Percentiles rank a stretch among this genome's conserved stretches.
Evolutionary conservation across 805 yeast genomes (phyloP).

Genomic region (Lipomyces orientalis): DNA sequence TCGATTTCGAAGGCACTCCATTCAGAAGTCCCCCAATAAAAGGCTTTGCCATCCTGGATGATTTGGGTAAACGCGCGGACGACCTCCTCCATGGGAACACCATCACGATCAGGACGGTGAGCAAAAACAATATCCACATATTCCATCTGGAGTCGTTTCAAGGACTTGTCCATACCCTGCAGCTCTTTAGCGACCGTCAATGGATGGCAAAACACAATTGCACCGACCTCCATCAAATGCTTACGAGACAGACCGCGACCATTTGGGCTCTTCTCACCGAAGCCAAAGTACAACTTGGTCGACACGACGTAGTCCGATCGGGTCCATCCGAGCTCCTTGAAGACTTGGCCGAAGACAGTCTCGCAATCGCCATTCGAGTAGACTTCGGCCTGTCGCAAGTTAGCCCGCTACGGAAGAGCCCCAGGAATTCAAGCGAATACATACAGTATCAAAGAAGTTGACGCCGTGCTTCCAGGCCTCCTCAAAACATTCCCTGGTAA

Average conservation of each 20-base stretch:
- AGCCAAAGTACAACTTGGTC: slow-evolving; percentile 45
- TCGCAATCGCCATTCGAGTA: slow-evolving; percentile 44
- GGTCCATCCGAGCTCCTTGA: slow-evolving; percentile 44
- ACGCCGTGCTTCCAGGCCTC: slow-evolving; percentile 44
- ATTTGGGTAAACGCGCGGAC: slow-evolving; percentile 46
- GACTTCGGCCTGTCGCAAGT: slow-evolving; percentile 37
- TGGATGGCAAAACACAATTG: no score
- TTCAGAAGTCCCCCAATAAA: slow-evolving; percentile 46
- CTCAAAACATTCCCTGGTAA: slow-evolving; percentile 42
- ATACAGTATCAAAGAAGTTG: slow-evolving; percentile 46
- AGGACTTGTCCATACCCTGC: slow-evolving; percentile 41
- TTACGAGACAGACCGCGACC: slow-evolving; percentile 44
- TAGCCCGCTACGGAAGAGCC: neutral
- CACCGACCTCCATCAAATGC: slow-evolving; percentile 44
- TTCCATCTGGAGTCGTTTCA: slow-evolving; percentile 43
- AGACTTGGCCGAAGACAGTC: slow-evolving; percentile 42
- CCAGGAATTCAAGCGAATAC: neutral
- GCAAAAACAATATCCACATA: slow-evolving; percentile 46
- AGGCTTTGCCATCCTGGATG: slow-evolving; percentile 44
- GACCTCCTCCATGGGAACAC: slow-evolving; percentile 39
- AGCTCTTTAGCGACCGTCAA: neutral
- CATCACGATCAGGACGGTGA: slow-evolving; percentile 43
- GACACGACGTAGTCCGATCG: slow-evolving; percentile 44
- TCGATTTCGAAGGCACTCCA: slow-evolving; percentile 46
- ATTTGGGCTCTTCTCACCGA: slow-evolving; percentile 40